These are phyloP conservation scores for Raphanus raphanistrum DNA, from an alignment of 345 rosid species.

Conservation along the genomic window DNA sequence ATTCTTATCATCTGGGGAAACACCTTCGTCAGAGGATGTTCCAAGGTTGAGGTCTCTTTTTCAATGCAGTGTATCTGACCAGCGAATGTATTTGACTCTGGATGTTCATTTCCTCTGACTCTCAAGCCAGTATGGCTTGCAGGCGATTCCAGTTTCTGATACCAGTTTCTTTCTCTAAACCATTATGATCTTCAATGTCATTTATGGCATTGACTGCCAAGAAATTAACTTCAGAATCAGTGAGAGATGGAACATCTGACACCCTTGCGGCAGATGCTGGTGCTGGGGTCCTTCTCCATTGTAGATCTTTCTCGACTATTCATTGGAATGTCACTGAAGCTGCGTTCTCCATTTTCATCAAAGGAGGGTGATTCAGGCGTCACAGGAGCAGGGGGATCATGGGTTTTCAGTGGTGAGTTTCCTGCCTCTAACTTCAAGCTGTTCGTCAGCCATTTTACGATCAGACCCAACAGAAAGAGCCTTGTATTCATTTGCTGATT, in stretches of 20 bases:
- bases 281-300: conserved; percentile 29
- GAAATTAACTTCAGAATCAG: conserved; percentile 30
- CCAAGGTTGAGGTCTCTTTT: conserved; percentile 28
- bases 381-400: conserved; percentile 35
- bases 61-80: conserved; percentile 12
- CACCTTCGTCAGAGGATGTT: conserved; percentile 19
- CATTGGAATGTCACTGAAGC: conserved; percentile 28
- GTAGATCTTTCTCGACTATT: conserved; percentile 27
- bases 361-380: conserved; percentile 49
- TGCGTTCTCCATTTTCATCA: conserved; percentile 39
- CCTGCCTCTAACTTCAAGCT: conserved; percentile 30
- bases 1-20: conserved; percentile 19
- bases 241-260: conserved; percentile 26
- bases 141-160: conserved; percentile 25
- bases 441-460: conserved; percentile 31
- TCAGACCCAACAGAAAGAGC: conserved; percentile 37
- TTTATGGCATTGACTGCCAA: conserved; percentile 25
- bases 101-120: conserved; percentile 32
- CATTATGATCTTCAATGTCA: conserved; percentile 32
- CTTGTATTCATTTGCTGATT: conserved; percentile 25
- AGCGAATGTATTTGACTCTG: conserved; percentile 23
- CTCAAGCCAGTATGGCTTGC: conserved; percentile 32
- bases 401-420: conserved; percentile 31
- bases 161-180: conserved; percentile 28
- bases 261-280: conserved; percentile 29